Evolutionary conservation across 2,329 filamentous ascomycete species (phyloP), one percentile per base, ranked within the genome.

Genomic region (Hypoxylon sp.): DNA sequence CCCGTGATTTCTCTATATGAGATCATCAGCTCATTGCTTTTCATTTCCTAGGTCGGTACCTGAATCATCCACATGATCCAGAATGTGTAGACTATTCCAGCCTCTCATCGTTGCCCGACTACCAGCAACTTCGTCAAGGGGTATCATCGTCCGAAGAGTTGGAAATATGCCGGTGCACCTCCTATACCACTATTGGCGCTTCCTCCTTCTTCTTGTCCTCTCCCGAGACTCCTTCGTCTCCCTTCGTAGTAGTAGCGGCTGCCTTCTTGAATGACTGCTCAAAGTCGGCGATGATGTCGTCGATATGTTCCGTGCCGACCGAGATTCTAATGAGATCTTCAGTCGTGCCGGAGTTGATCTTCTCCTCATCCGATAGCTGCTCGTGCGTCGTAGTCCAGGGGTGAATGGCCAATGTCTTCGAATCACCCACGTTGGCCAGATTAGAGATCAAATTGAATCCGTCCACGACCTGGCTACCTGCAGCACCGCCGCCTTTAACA

Each of bases 211-310:
- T 79, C 9, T 55, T 60, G 45, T 62, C 65, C n/a, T 62, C 67
- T 37, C 59, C 65, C 2, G 58, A 52, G 13, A 37, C 49, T 37
- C 65, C 60, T 46, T 66, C 62, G n/a, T 63, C 62, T 63, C 68
- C 73, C 41, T 72, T 68, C 6, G 72, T 75, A n/a, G 69, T 77
- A 3, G 81, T 75, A 6, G 79, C 82, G 20, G 75, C 69, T 0
- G 84, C 82, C 21, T 84, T 82, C 72, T 86, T 83, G 77, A 97
- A 96, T 0, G 91, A 90, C 80, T 97, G 93, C 75, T 94, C 89
- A 73, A 98, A 97, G 77, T 98, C 94, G 68, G 88, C 89, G 71
- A 97, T 95, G 70, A 98, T 97, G 72, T 98, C 94, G 78, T 97
- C 93, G 73, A 98, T 96, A 75, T 97, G 92, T 79, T 98, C 94